phyloP scores from a whole-genome alignment of 139 green algal genomes.

The Asterochloris sp. region DNA sequence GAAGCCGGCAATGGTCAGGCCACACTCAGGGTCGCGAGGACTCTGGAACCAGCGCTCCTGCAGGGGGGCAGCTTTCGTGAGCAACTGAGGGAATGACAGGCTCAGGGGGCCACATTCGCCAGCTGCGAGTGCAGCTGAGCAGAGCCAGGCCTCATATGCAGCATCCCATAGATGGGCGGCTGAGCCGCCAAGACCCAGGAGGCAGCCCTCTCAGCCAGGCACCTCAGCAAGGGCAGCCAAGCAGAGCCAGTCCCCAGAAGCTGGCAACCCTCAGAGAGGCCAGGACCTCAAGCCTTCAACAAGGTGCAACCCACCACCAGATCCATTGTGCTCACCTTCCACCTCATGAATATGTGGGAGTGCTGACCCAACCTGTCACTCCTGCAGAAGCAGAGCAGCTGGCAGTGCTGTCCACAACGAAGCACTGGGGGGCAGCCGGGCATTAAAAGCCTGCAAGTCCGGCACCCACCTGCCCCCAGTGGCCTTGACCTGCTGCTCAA shows the following conservation, averaged over 20 bases:
- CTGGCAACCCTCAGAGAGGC: too few species aligned
- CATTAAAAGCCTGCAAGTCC: not conserved
- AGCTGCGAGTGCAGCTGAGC: too few species aligned
- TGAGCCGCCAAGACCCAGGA: too few species aligned
- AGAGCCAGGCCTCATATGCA: too few species aligned
- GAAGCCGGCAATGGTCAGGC: constrained; percentile 76
- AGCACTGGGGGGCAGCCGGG: not conserved
- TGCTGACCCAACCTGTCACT: constrained; percentile 26
- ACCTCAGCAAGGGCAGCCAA: too few species aligned
- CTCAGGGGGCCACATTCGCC: too few species aligned
- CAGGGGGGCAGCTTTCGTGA: constrained; percentile 10
- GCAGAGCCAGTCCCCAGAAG: too few species aligned
- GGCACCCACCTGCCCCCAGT: constrained; percentile 3
- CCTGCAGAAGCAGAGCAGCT: constrained; percentile 21
- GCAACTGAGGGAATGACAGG: not conserved
- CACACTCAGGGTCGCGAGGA: constrained; percentile 33
- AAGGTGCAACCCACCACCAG: constrained; percentile 37
- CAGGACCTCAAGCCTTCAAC: too few species aligned
- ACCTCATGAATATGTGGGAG: constrained; percentile 67
- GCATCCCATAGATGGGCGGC: too few species aligned
- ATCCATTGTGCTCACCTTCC: constrained; percentile 73
- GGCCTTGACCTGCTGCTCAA: constrained; percentile 17
- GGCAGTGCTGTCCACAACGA: too few species aligned
- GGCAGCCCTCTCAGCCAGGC: too few species aligned
- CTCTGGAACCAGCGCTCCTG: not conserved